Base-by-base conservation (phyloP, 768 basidiomycete species). In the Lactifluus rugatus region DNA sequence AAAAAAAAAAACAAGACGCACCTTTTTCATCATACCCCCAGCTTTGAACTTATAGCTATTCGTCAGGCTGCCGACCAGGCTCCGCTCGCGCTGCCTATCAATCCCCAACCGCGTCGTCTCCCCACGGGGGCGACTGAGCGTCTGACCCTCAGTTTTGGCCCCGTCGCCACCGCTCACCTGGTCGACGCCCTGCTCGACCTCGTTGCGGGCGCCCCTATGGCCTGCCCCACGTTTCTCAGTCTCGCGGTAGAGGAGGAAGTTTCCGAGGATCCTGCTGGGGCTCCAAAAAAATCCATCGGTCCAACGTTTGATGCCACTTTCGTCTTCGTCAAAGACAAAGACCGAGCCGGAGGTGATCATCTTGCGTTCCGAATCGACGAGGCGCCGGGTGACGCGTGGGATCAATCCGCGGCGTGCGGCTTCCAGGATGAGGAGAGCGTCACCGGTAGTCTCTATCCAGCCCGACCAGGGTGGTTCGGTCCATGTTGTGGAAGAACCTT, bases 251-350 rank as follows among this genome's bases (percentile, higher is more conserved):
- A 95, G 83, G 66, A 98, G 76, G 68, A 96, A 98, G 71, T 97
- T 97, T 66, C 91, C 91, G 58, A 96, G 75, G 32, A 96, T 96
- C 57, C 94, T 78, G 63, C 85, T 88, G 0, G 94, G 94, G 64
- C 87, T 89, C 94, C 94, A 96, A 69, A 88, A 87, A 69, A 89
- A 85, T n/a, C 93, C 93, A 72, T 98, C 94, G 1, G 94, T 98
- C 90, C 93, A 96, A 45, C 94, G 81, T 75, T 94, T 95, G 75
- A 98, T 98, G 26, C 93, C 93, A 67, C 89, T 92, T 73, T 95
- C 93, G 66, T 92, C 87, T 75, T 96, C 94, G 71, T 98, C 92
- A 68, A 96, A 98, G 63, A 96, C 94, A 66, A 97, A 98, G 11
- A 98, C 92, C 7, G 88, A 89, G 56, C 94, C 94, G 6, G 86